Evolutionary conservation across 2,329 filamentous ascomycete genomes (phyloP).

Genomic region (Aspergillus sp.): DNA sequence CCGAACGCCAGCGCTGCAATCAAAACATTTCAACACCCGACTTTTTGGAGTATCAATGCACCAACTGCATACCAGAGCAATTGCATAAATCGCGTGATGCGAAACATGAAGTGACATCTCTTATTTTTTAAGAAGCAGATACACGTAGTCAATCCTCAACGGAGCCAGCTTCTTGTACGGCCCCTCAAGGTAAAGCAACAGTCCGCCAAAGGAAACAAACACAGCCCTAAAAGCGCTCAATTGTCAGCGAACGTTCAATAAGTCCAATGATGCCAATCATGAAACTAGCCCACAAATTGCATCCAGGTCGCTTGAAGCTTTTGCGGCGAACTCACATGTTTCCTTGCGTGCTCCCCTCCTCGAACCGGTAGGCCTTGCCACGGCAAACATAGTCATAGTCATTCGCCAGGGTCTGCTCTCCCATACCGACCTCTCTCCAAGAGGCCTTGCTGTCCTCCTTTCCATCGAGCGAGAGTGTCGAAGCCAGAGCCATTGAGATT

Average conservation of each 20-base stretch:
- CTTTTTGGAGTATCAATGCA: not conserved
- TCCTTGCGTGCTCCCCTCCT: conserved; percentile 56
- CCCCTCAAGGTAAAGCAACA: conserved; percentile 83
- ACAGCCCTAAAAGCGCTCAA: conserved; percentile 58
- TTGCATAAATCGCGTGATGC: not conserved
- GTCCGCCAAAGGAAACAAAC: conserved; percentile 86
- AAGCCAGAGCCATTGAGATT: conserved; percentile 73
- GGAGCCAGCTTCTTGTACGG: conserved; percentile 93
- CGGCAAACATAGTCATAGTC: conserved; percentile 47
- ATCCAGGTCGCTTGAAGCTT: too few relatives aligned
- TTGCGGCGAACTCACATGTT: conserved; percentile 60
- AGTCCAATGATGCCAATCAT: not conserved
- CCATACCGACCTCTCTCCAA: conserved; percentile 66
- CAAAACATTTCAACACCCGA: conserved; percentile 17
- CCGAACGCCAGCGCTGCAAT: conserved; percentile 35
- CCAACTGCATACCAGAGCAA: not conserved
- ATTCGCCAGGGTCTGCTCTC: conserved; percentile 47
- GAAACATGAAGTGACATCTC: conserved; percentile 1
- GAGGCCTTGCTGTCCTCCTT: conserved; percentile 59
- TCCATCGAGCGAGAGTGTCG: conserved; percentile 79
- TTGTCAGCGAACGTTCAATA: conserved; percentile 6
- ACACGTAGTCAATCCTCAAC: conserved; percentile 85
- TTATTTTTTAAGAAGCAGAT: conserved; percentile 87
- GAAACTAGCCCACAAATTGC: too few relatives aligned
- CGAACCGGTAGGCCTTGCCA: conserved; percentile 46